These are phyloP conservation scores for Geotrichum europaeum DNA, from an alignment of 1,139 yeast species.

Conservation along the genomic window DNA sequence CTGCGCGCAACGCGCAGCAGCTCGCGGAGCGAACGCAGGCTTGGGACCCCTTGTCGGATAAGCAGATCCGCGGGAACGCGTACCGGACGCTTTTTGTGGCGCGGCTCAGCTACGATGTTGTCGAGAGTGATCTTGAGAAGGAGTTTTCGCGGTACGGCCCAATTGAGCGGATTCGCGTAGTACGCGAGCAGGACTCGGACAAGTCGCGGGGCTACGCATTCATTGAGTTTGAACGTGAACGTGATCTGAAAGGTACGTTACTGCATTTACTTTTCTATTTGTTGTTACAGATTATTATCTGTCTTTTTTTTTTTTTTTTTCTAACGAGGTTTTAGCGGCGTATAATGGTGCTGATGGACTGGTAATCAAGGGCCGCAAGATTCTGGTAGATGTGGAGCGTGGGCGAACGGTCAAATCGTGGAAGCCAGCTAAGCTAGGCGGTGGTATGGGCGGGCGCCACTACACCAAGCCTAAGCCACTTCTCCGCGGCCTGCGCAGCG, in stretches of 20 bases:
- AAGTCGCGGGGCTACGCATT: constrained; percentile 82
- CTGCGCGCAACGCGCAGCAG: constrained; percentile 30
- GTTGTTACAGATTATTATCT: no score
- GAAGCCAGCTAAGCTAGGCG: constrained; percentile 75
- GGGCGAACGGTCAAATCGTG: constrained; percentile 71
- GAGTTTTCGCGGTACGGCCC: constrained; percentile 63
- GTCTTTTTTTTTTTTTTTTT: constrained; percentile 6
- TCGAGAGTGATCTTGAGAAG: constrained; percentile 63
- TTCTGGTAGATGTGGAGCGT: constrained; percentile 77
- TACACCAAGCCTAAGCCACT: constrained; percentile 32
- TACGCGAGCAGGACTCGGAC: constrained; percentile 49
- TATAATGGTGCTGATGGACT: constrained; percentile 53
- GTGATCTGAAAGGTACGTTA: constrained; percentile 43
- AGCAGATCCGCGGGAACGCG: constrained; percentile 67
- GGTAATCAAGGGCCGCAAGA: constrained; percentile 46
- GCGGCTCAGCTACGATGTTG: constrained; percentile 57
- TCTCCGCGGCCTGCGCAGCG: constrained; percentile 9
- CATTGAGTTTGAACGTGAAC: constrained; percentile 57
- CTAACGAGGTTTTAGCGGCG: constrained; percentile 36
- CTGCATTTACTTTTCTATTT: constrained; percentile 19
- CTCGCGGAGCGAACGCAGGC: constrained; percentile 35
- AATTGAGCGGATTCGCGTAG: constrained; percentile 61
- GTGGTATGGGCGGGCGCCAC: constrained; percentile 65
- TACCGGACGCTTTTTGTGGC: constrained; percentile 72
- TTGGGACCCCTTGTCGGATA: constrained; percentile 54